phyloP scores from a whole-genome alignment of 2,329 filamentous ascomycete genomes.

The Curvularia eragrostidis region DNA sequence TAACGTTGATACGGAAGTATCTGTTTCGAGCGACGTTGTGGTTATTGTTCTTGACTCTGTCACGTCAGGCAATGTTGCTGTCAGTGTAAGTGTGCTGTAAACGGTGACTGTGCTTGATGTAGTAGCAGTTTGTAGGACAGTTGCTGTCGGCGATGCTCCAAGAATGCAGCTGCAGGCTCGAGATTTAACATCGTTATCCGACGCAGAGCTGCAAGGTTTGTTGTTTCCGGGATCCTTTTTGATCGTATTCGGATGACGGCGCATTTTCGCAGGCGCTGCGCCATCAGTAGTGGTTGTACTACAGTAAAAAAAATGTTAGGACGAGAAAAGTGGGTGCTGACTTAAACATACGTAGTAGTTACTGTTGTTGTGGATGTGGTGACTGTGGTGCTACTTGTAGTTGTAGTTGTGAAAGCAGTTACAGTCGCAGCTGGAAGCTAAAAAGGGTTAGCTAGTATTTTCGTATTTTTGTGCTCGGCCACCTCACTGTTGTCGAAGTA shows the following conservation, averaged over 20 bases:
- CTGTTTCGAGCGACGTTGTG: background rate
- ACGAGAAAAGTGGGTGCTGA: background rate
- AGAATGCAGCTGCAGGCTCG: slow-evolving; percentile 3
- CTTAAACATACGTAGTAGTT: slow-evolving; percentile 3
- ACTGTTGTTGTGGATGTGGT: background rate
- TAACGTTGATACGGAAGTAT: background rate
- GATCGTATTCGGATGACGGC: background rate
- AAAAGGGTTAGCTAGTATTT: background rate
- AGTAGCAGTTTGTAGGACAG: slow-evolving; percentile 2
- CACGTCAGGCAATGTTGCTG: background rate
- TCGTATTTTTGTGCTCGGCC: background rate
- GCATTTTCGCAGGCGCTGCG: background rate
- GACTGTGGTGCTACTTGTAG: slow-evolving; percentile 1
- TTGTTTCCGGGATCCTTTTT: background rate
- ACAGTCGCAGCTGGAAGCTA: background rate
- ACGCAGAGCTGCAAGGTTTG: slow-evolving; percentile 1
- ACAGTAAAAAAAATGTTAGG: background rate
- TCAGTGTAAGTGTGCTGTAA: slow-evolving; percentile 1
- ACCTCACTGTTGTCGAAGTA: slow-evolving; percentile 2
- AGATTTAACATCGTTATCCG: slow-evolving; percentile 1
- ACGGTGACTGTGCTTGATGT: slow-evolving; percentile 1
- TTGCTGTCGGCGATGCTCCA: background rate
- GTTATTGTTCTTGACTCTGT: background rate
- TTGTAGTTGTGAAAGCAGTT: background rate
- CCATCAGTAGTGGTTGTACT: background rate